phyloP scores from a whole-genome alignment of 345 rosid species.

The Microthlaspi erraticum region DNA sequence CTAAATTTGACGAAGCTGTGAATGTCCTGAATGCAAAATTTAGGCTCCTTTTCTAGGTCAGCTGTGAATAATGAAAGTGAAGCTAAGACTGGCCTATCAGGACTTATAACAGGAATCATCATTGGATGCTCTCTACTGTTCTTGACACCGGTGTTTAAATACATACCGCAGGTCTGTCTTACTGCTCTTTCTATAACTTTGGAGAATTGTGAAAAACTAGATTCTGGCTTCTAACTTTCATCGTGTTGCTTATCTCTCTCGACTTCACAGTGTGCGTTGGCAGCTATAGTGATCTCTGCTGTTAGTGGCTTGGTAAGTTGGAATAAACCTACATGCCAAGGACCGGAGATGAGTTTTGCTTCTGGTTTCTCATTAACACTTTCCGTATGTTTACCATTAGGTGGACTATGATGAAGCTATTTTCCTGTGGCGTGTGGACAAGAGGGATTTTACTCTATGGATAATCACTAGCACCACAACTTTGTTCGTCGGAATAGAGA shows the following conservation, averaged over 20 bases:
- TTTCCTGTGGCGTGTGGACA: slow-evolving; percentile 93
- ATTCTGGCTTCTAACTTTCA: slow-evolving; percentile 39
- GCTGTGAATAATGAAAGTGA: slow-evolving; percentile 99
- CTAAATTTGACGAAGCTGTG: slow-evolving; percentile 22
- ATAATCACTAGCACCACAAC: slow-evolving; percentile 75
- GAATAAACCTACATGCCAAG: slow-evolving; percentile 26
- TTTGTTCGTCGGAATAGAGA: slow-evolving; percentile 93
- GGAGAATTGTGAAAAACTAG: slow-evolving; percentile 9
- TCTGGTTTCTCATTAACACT: slow-evolving; percentile 11
- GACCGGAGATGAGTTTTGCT: background rate
- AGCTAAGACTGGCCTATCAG: slow-evolving; percentile 91
- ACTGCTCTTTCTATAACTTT: slow-evolving; percentile 19
- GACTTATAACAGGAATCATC: slow-evolving; percentile 77
- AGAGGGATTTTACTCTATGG: slow-evolving; percentile 98
- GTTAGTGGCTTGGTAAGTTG: slow-evolving; percentile 90
- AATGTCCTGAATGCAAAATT: slow-evolving; percentile 44
- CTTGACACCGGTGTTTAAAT: slow-evolving; percentile 81
- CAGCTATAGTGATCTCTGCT: slow-evolving; percentile 94
- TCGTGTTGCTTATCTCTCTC: slow-evolving; percentile 35
- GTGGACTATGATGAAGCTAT: slow-evolving; percentile 97
- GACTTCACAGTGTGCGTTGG: slow-evolving; percentile 84
- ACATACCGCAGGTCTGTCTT: slow-evolving; percentile 84
- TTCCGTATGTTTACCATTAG: slow-evolving; percentile 51
- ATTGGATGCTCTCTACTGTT: slow-evolving; percentile 89
- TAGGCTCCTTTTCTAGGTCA: slow-evolving; percentile 98